Evolutionary conservation across 306 rosid genomes (phyloP), one percentile per base, ranked within the genome.

Genomic region (Prunus dulcis): DNA sequence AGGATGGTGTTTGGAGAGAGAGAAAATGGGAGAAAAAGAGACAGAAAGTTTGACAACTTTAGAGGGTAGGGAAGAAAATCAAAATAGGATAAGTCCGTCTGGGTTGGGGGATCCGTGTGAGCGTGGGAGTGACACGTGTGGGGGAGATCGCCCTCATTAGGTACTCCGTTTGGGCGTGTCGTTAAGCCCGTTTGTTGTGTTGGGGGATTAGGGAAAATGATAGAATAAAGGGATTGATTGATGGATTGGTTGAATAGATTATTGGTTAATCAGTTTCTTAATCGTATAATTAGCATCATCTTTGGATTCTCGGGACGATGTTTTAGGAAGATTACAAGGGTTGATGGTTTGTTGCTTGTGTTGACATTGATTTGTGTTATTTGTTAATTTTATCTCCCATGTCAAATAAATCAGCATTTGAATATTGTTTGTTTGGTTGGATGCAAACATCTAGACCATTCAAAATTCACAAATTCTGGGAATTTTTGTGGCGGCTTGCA

Each of bases 1-100:
- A 15, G 77, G 0, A 0, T 5, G 2, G 22, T 78, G 86, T 79
- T 84, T 78, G 89, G 86, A 67, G 78, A 56, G 80, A 81, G 76
- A 80, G 88, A 76, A 50, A 77, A n/a, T 9, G 20, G 20, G 4
- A 0, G 45, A 38, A 43, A 68, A 18, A 43, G 69, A 14, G 69
- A 73, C 71, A 61, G 80, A 86, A 77, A 69, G 82, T 25, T 15
- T 11, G 74, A 27, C 3, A 62, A 57, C 74, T 58, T 50, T 78
- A 60, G 73, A 12, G 20, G 19, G 3, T 0, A 3, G 27, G 63
- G 14, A 3, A 49, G 52, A 14, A 3, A 10, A 3, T 6, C 9
- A 38, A 38, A 38, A 38, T 38, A 38, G 43, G 43, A 38, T 38
- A 38, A 1, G 43, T 38, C 43, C 43, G 43, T 38, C 7, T 38